phyloP scores from a whole-genome alignment of 495 filamentous ascomycete species.

The Zalerion maritima region DNA sequence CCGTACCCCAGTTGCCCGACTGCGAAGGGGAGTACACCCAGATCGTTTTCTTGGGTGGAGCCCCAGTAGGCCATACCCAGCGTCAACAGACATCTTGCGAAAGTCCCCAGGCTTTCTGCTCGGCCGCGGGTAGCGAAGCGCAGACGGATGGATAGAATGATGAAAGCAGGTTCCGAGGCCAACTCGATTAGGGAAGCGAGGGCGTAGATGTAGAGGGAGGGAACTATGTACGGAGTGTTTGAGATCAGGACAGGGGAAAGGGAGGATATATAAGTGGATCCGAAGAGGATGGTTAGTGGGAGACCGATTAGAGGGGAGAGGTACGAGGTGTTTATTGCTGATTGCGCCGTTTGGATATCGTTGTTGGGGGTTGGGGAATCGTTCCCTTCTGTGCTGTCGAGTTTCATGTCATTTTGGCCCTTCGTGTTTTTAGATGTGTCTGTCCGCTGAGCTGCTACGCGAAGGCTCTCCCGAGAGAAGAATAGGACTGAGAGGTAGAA shows the following conservation, averaged over 20 bases:
- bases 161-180: constrained; percentile 70
- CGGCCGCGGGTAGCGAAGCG: constrained; percentile 63
- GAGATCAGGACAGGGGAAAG: constrained; percentile 37
- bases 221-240: constrained; percentile 42
- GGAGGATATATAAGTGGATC: constrained; percentile 46
- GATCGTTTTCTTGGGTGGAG: constrained; percentile 23
- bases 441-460: constrained; percentile 75
- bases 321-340: constrained; percentile 78
- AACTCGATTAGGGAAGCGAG: constrained; percentile 70
- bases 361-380: constrained; percentile 3
- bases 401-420: constrained; percentile 9
- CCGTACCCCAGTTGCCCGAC: constrained; percentile 74
- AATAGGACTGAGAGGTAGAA: constrained; percentile 78
- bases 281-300: constrained; percentile 44
- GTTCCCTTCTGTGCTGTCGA: too few species aligned
- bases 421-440: constrained; percentile 17
- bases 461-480: constrained; percentile 78
- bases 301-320: constrained; percentile 57
- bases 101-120: constrained; percentile 66
- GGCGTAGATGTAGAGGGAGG: constrained; percentile 53
- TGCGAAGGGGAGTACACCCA: constrained; percentile 80
- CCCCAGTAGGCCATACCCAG: constrained; percentile 51
- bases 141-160: constrained; percentile 64
- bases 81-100: constrained; percentile 58
- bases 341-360: constrained; percentile 32